phyloP scores from a whole-genome alignment of 306 rosid genomes.

The Ceratonia siliqua region DNA sequence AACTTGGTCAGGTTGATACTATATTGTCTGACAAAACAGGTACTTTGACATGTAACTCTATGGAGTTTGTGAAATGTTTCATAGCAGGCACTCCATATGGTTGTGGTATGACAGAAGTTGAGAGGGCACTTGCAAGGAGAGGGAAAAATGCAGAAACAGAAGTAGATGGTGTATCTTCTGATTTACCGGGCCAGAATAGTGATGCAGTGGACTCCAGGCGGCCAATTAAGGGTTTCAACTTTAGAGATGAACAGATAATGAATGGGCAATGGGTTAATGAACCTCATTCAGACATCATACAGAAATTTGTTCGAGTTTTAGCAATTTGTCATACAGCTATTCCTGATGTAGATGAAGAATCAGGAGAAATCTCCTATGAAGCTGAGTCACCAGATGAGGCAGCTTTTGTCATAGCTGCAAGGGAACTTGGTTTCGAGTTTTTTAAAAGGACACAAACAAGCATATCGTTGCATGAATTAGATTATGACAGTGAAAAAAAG shows the following conservation, averaged over 20 bases:
- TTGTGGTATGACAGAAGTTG: constrained; percentile 79
- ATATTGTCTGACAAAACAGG: constrained; percentile 92
- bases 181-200: constrained; percentile 23
- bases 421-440: constrained; percentile 86
- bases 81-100: constrained; percentile 78
- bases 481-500: constrained; percentile 55
- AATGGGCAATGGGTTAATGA: constrained; percentile 75
- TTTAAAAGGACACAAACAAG: constrained; percentile 62
- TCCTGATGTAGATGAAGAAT: constrained; percentile 52
- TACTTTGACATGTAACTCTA: constrained; percentile 88
- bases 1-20: constrained; percentile 83
- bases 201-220: constrained; percentile 34
- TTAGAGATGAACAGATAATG: constrained; percentile 72
- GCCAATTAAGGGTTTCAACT: constrained; percentile 74
- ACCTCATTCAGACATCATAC: constrained; percentile 60
- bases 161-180: constrained; percentile 39
- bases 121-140: constrained; percentile 60
- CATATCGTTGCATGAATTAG: constrained; percentile 65
- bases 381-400: constrained; percentile 97
- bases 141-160: constrained; percentile 38
- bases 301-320: constrained; percentile 68
- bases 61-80: constrained; percentile 91
- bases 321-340: constrained; percentile 85
- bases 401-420: constrained; percentile 89
- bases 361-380: constrained; percentile 68